Evolutionary conservation across 2,329 filamentous ascomycete genomes (phyloP).

Genomic region (Metarhizium sp.): DNA sequence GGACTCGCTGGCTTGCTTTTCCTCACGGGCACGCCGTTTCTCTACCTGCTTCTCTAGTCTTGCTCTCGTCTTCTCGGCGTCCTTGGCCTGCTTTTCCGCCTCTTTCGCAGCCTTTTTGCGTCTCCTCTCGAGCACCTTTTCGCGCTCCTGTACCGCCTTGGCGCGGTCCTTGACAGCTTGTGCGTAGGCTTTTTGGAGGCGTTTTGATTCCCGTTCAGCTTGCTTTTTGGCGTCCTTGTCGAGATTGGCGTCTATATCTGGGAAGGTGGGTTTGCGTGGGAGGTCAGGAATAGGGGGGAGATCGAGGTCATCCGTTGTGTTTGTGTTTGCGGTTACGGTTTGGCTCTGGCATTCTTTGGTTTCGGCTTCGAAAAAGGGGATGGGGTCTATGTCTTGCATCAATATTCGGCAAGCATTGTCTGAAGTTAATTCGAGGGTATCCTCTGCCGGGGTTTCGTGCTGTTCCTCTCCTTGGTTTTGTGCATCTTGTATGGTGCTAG

Average conservation of each 20-base stretch:
- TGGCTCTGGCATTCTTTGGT: neutral
- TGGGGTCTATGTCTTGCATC: constrained; percentile 29
- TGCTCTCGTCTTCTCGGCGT: constrained; percentile 29
- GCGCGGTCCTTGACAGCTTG: constrained; percentile 57
- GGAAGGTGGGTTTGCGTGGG: constrained; percentile 34
- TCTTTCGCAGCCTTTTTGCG: constrained; percentile 35
- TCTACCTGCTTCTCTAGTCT: constrained; percentile 17
- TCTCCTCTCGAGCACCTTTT: constrained; percentile 48
- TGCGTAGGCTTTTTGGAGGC: constrained; percentile 54
- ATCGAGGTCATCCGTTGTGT: constrained; percentile 10
- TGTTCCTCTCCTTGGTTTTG: neutral
- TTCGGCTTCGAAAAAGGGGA: constrained; percentile 18
- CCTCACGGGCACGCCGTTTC: constrained; percentile 17
- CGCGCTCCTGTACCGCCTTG: constrained; percentile 52
- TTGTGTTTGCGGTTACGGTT: neutral
- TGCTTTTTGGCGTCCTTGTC: constrained; percentile 59
- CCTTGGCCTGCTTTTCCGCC: constrained; percentile 30
- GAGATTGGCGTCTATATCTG: constrained; percentile 48
- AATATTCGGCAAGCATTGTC: constrained; percentile 13
- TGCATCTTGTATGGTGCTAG: neutral
- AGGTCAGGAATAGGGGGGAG: constrained; percentile 36
- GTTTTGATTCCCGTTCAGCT: constrained; percentile 58
- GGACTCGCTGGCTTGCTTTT: constrained; percentile 15
- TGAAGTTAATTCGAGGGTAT: neutral
- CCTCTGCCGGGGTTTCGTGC: neutral